Evolutionary conservation across 768 basidiomycete species (phyloP).

Genomic region (Tulasnella sp.): DNA sequence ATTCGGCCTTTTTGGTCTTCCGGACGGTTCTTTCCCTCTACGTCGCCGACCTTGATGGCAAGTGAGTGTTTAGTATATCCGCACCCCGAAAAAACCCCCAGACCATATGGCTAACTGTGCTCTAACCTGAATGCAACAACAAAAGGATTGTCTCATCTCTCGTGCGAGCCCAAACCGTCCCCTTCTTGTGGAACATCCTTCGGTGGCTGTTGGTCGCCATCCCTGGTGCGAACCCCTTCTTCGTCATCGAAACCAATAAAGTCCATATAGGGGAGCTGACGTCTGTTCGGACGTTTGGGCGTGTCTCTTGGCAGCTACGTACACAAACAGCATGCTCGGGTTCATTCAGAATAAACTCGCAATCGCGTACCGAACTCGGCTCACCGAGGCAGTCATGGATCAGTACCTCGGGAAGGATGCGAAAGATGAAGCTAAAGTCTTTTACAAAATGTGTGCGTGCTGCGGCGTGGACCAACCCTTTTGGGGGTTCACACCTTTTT

Average conservation of each 20-base stretch:
- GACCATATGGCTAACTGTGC: background rate
- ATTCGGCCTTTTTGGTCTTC: slow-evolving; percentile 85
- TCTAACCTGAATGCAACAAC: background rate
- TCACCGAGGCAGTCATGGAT: slow-evolving; percentile 80
- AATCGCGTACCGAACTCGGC: slow-evolving; percentile 81
- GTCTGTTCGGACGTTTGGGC: background rate
- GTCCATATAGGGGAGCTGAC: background rate
- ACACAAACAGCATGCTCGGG: slow-evolving; percentile 90
- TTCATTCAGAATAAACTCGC: slow-evolving; percentile 93
- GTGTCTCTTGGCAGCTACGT: slow-evolving; percentile 59
- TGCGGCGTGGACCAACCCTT: background rate
- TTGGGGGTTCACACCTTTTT: too few relatives aligned
- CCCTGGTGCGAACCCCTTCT: slow-evolving; percentile 47
- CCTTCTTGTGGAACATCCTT: slow-evolving; percentile 83
- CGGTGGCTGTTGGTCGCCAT: slow-evolving; percentile 91
- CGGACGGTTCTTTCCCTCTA: slow-evolving; percentile 92
- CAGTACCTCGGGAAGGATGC: slow-evolving; percentile 79
- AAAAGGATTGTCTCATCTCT: slow-evolving; percentile 90
- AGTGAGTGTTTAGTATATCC: slow-evolving; percentile 52
- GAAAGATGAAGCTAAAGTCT: slow-evolving; percentile 78
- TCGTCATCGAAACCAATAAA: background rate
- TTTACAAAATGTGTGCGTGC: slow-evolving; percentile 84
- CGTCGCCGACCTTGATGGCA: slow-evolving; percentile 92
- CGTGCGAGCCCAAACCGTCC: slow-evolving; percentile 77
- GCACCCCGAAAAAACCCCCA: background rate